phyloP scores from a whole-genome alignment of 768 basidiomycete species.

The Mycena floridula region DNA sequence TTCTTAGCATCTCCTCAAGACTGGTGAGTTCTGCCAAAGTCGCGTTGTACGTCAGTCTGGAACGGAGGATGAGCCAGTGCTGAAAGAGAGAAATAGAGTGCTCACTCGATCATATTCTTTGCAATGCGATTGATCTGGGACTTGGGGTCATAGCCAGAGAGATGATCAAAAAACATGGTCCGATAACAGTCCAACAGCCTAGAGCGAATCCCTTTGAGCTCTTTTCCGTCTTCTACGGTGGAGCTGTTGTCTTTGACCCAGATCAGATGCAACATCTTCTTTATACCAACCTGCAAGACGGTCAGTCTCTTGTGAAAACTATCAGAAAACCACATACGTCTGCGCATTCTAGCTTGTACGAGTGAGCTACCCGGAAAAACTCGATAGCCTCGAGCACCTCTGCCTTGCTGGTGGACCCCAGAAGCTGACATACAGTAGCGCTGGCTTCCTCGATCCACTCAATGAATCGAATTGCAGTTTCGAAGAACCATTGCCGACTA shows the following conservation, averaged over 20 bases:
- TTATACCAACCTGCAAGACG: constrained; percentile 66
- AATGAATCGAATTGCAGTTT: constrained; percentile 84
- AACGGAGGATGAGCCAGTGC: background rate
- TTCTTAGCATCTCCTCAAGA: constrained; percentile 93
- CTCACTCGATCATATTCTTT: constrained; percentile 95
- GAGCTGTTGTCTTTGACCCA: constrained; percentile 93
- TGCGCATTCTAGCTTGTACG: constrained; percentile 75
- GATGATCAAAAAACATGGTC: constrained; percentile 80
- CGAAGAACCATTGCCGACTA: constrained; percentile 79
- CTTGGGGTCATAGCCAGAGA: constrained; percentile 70
- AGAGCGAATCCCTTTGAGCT: constrained; percentile 84
- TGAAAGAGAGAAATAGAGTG: constrained; percentile 5
- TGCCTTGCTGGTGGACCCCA: constrained; percentile 81
- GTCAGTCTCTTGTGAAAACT: background rate
- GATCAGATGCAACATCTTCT: constrained; percentile 94
- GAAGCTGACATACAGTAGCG: constrained; percentile 64
- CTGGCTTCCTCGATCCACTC: constrained; percentile 51
- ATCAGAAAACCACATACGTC: constrained; percentile 39
- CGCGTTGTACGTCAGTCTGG: constrained; percentile 83
- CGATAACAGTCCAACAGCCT: constrained; percentile 86
- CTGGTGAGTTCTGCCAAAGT: constrained; percentile 94
- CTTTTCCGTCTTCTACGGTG: constrained; percentile 55
- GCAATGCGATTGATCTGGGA: constrained; percentile 88
- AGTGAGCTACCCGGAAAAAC: constrained; percentile 79
- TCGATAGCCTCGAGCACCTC: constrained; percentile 85